A percentile compares a stretch with the other conserved stretches of the same genome.
Conservation (phyloP, 1,284 basidiomycete species). For the Erythrobasidium hasegawianum region DNA sequence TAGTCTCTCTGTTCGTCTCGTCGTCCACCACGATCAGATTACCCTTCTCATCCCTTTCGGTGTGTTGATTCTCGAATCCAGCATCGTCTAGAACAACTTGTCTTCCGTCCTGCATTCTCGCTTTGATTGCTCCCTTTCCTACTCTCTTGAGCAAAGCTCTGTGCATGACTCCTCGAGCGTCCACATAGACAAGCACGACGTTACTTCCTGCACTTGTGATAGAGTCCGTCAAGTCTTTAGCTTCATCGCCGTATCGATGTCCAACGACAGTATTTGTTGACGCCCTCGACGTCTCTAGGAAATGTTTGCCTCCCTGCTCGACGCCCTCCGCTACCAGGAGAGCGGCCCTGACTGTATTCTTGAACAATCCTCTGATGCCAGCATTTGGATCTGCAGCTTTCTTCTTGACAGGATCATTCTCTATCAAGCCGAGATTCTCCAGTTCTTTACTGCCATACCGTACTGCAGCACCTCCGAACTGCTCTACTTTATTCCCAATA, state of each 20-base stretch:
- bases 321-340: slow-evolving; percentile 48
- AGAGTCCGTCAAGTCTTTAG: slow-evolving; percentile 43
- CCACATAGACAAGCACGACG: slow-evolving; percentile 47
- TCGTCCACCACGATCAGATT: slow-evolving; percentile 29
- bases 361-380: slow-evolving; percentile 47
- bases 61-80: slow-evolving; percentile 26
- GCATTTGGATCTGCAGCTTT: slow-evolving; percentile 38
- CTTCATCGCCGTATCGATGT: slow-evolving; percentile 49
- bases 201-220: slow-evolving; percentile 44
- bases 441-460: slow-evolving; percentile 30
- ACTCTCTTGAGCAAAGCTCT: slow-evolving; percentile 46
- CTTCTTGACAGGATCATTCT: slow-evolving; percentile 2
- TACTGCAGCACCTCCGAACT: slow-evolving; percentile 40
- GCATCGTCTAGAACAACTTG: slow-evolving; percentile 32
- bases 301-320: slow-evolving; percentile 43
- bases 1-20: slow-evolving; percentile 1
- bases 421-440: slow-evolving; percentile 37
- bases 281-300: slow-evolving; percentile 43
- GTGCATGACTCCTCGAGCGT: slow-evolving; percentile 46
- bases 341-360: slow-evolving; percentile 41
- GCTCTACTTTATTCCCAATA: slow-evolving; percentile 45
- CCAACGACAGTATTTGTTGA: slow-evolving; percentile 47
- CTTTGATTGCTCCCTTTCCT: slow-evolving; percentile 44
- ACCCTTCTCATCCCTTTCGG: slow-evolving; percentile 27
- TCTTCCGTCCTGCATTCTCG: slow-evolving; percentile 41